Conservation (phyloP, 2,329 filamentous ascomycete species). For the Chalaropsis thielavioides region DNA sequence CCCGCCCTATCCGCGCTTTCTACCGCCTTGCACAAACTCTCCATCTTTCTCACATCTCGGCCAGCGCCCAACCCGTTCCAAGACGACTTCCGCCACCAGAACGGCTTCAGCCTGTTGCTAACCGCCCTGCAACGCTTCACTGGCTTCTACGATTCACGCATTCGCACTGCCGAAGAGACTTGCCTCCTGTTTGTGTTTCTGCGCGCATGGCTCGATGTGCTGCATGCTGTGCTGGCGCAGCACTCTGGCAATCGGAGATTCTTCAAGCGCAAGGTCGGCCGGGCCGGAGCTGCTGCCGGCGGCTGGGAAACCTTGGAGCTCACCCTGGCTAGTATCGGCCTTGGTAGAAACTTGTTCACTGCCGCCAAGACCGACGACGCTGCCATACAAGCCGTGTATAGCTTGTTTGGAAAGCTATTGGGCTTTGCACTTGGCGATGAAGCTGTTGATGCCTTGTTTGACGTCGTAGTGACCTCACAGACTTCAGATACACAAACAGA, state of each 20-base stretch:
- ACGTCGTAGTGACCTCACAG: conserved; percentile 27
- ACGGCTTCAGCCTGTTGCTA: conserved; percentile 63
- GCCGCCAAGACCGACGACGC: neutral
- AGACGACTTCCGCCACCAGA: conserved; percentile 69
- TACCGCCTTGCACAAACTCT: conserved; percentile 48
- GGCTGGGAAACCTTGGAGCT: conserved; percentile 69
- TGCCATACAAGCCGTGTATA: conserved; percentile 44
- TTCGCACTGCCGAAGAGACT: conserved; percentile 47
- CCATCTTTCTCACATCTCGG: conserved; percentile 43
- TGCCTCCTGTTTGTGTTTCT: conserved; percentile 52
- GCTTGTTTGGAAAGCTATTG: conserved; percentile 70
- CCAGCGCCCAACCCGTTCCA: conserved; percentile 39
- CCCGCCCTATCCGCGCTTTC: conserved; percentile 36
- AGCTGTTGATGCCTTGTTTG: conserved; percentile 54
- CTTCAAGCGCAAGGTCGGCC: conserved; percentile 59
- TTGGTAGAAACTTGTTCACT: conserved; percentile 42
- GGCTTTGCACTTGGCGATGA: conserved; percentile 70
- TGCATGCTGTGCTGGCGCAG: conserved; percentile 60
- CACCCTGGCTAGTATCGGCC: conserved; percentile 51
- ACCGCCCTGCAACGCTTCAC: conserved; percentile 55
- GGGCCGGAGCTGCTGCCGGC: conserved; percentile 28
- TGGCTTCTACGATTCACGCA: conserved; percentile 59
- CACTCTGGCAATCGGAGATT: conserved; percentile 81
- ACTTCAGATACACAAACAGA: neutral
- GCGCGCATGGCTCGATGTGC: conserved; percentile 54